Percentiles rank a stretch among this genome's conserved stretches.
Evolutionary conservation across 2,329 filamentous ascomycete species (phyloP).

Genomic region (Nemania diffusa): DNA sequence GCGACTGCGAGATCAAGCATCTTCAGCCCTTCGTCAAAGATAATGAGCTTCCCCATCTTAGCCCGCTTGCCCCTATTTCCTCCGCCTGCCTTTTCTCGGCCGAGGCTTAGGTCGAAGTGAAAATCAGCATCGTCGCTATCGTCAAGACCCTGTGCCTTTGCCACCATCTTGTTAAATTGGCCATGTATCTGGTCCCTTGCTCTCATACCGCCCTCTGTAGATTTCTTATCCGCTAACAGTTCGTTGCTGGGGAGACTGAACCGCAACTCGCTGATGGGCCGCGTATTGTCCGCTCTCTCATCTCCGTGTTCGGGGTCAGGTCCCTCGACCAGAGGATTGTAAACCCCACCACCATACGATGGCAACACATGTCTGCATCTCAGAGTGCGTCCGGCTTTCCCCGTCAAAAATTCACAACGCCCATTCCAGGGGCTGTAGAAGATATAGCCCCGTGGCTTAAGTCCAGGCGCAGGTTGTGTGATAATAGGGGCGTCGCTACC

Average conservation of each 20-base stretch:
- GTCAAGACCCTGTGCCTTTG: slow-evolving; percentile 50
- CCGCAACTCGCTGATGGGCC: slow-evolving; percentile 80
- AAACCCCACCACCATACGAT: slow-evolving; percentile 50
- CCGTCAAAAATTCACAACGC: slow-evolving; percentile 85
- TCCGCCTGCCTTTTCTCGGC: slow-evolving; percentile 85
- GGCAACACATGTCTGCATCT: slow-evolving; percentile 79
- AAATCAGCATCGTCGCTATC: slow-evolving; percentile 52
- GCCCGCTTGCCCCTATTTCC: slow-evolving; percentile 86
- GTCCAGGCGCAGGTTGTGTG: slow-evolving; percentile 58
- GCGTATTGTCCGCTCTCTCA: slow-evolving; percentile 42
- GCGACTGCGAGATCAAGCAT: slow-evolving; percentile 95
- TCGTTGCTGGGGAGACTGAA: slow-evolving; percentile 82
- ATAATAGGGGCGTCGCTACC: slow-evolving; percentile 48
- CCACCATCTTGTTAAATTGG: slow-evolving; percentile 44
- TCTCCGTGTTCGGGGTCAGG: slow-evolving; percentile 48
- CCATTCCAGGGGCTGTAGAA: slow-evolving; percentile 90
- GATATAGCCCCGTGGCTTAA: slow-evolving; percentile 73
- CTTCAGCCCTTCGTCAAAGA: slow-evolving; percentile 89
- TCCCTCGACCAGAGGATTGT: slow-evolving; percentile 58
- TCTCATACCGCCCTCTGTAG: slow-evolving; percentile 51
- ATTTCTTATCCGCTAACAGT: slow-evolving; percentile 53
- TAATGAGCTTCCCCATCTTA: slow-evolving; percentile 92
- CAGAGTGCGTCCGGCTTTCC: slow-evolving; percentile 77
- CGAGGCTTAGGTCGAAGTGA: slow-evolving; percentile 77
- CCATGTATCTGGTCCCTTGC: slow-evolving; percentile 54